Base-by-base conservation (phyloP, 2,329 filamentous ascomycete genomes). In the Polychaeton citri region DNA sequence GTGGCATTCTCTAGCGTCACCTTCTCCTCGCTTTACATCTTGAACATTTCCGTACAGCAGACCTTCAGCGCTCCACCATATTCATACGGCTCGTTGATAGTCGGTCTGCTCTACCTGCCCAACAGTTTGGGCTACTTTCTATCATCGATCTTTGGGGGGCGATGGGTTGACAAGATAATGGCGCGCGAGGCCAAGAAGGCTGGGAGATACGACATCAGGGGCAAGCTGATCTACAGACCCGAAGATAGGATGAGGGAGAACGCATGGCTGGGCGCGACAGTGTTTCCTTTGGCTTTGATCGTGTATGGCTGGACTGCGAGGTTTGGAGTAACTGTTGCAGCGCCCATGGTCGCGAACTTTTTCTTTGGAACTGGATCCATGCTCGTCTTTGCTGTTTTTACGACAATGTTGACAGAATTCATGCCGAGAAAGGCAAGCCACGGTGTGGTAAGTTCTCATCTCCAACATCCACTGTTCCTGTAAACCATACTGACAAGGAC, bases 201-300 rank as follows among this genome's bases (percentile, higher is more conserved):
- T 0, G 74, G 73, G 9, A 66, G 81, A 17, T 80, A 78, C 48
- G 80, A 84, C 45, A 69, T 68, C 21, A 58, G 72, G 24, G 82
- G 81, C 10, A 71, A 69, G 39, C 63, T 84, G 15, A 61, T 83
- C 7, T 80, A 75, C 50, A 64, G 74, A 2, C 84, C 84, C 0
- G 84, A 90, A 58, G 84, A 92, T 55, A 72, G 84, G 9, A 82
- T 90, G 73, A 68, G 77, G 30, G 80, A 88, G 52, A 90, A 92
- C 52, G 79, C 80, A 2, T 88, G 79, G 79, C 57, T 87, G 1
- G 79, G 79, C 3, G 77, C 77, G 1, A 63, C 75, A 3, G 46
- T 87, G 32, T 87, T 81, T 47, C 84, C 84, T 0, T 65, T 66
- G 0, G 77, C 76, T 0, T 56, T 90, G 40, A 63, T 90, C 19